A percentile compares a stretch with the other conserved stretches of the same genome.
These are phyloP conservation scores for Manihot esculenta DNA, from an alignment of 441 rosid species.

Conservation along the genomic window DNA sequence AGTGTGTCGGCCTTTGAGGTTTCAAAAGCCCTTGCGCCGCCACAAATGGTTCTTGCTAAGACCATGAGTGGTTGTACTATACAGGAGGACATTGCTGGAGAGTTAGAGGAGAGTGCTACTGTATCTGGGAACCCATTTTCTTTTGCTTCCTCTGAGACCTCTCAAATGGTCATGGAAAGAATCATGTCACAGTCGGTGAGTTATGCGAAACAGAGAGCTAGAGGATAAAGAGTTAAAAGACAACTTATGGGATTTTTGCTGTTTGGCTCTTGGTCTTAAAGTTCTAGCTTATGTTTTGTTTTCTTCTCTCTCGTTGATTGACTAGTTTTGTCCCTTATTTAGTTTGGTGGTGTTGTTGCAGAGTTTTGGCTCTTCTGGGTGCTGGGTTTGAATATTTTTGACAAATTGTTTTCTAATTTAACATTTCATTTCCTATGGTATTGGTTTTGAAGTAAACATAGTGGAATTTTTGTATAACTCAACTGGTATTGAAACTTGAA, in stretches of 20 bases:
- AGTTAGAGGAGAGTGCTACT: constrained; percentile 53
- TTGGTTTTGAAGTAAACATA: not conserved
- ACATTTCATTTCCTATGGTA: not conserved
- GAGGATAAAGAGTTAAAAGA: not conserved
- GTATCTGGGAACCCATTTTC: constrained; percentile 90
- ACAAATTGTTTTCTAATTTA: not conserved
- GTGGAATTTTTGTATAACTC: not conserved
- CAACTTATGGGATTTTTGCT: constrained; percentile 5
- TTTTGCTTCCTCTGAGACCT: constrained; percentile 86
- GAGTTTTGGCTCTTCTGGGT: constrained; percentile 8
- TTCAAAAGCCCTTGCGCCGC: constrained; percentile 69
- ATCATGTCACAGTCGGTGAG: constrained; percentile 98
- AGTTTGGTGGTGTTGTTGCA: constrained; percentile 15
- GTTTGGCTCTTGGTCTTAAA: not conserved
- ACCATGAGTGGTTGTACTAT: constrained; percentile 36
- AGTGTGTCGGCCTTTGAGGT: constrained; percentile 83
- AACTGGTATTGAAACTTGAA: constrained; percentile 8
- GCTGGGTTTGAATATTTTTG: not conserved
- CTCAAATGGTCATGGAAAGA: constrained; percentile 92
- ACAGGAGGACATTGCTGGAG: constrained; percentile 63
- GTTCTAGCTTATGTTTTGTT: not conserved
- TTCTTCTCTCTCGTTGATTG: not conserved
- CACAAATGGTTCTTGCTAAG: constrained; percentile 47
- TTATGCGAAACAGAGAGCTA: not conserved
- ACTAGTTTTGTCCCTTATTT: constrained; percentile 9